Evolutionary conservation across 2,329 filamentous ascomycete genomes (phyloP).

Genomic region (Cercospora sp.): DNA sequence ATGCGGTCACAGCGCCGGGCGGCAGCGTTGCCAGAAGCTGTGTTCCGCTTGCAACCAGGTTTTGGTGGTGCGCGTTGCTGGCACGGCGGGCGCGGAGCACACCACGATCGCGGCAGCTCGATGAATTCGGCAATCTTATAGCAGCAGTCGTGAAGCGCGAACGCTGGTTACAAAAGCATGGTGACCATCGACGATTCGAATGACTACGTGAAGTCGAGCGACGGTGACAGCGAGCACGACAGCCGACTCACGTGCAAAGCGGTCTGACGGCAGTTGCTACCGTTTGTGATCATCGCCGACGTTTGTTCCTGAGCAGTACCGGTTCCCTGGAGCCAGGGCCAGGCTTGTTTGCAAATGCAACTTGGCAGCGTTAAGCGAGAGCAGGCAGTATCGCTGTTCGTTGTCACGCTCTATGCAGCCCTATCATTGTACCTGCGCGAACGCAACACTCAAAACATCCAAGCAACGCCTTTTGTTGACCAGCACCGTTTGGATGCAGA

Average conservation of each 20-base stretch:
- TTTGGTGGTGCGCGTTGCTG: conserved; percentile 1
- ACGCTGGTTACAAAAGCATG: neutral
- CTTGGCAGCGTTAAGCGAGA: neutral
- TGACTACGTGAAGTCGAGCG: conserved; percentile 4
- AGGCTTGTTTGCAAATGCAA: conserved; percentile 3
- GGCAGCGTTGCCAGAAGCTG: conserved; percentile 12
- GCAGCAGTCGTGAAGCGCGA: conserved; percentile 14
- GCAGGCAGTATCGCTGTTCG: conserved; percentile 12
- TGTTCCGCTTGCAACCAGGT: conserved; percentile 15
- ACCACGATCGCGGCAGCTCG: conserved; percentile 13
- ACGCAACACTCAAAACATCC: conserved; percentile 12
- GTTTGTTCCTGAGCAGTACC: conserved; percentile 8
- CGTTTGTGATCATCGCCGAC: conserved; percentile 1
- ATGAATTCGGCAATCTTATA: conserved; percentile 7
- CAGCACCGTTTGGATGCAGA: neutral
- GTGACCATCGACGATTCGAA: conserved; percentile 5
- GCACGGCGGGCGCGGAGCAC: conserved; percentile 1
- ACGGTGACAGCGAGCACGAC: neutral
- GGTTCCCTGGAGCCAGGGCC: neutral
- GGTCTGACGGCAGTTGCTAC: neutral
- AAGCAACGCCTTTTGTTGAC: conserved; percentile 7
- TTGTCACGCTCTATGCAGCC: conserved; percentile 16
- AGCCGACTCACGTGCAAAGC: neutral
- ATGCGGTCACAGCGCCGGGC: conserved; percentile 15
- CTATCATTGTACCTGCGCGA: conserved; percentile 20